Evolutionary conservation across 805 yeast genomes (phyloP), one percentile per base, ranked within the genome.

Genomic region (Spathaspora sp.): DNA sequence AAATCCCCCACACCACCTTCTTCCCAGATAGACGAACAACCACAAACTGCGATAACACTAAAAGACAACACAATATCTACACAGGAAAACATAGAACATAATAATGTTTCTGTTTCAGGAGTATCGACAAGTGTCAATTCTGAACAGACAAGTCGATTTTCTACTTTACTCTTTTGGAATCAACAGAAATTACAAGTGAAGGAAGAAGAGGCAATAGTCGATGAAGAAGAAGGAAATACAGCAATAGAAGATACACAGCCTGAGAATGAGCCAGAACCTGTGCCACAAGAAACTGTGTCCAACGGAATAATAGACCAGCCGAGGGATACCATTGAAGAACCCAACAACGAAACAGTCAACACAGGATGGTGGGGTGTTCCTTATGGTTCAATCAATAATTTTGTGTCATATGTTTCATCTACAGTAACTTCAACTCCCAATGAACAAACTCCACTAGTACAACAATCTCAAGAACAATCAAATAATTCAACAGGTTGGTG

Each of bases 401-500:
- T 49, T 5, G 57, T 51, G 1, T 42, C 53, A 14, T 57, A 55
- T 48, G 54, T 57, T 14, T 42, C 45, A 4, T 23, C 6, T 3
- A 12, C 23, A 12, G 11, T 26, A 42, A 23, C 8, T 3, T 20
- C 42, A n/a, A 12, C 18, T 16, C 28, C 46, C 1, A 39, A 20
- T 20, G 47, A 42, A 32, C 29, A 46, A 44, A 47, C 52, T 35
- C 51, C 40, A 35, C 31, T 48, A 35, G 3, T 48, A 14, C 48
- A 35, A 35, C 40, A n/a, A 35, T 3, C 49, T 7, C 45, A 35
- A 31, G 16, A 35, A 14, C 40, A 35, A 35, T 12, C 42, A n/a
- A n/a, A n/a, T n/a, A n/a, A n/a, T n/a, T n/a, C n/a, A 10, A 29
- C 20, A 28, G 26, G 47, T 3, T 67, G 71, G 73, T 60, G 57